Percentiles rank a stretch among this genome's conserved stretches.
These are phyloP conservation scores for Pseudonitzschia delicatissima DNA, from an alignment of 108 stramenopile genomes.

Conservation along the genomic window DNA sequence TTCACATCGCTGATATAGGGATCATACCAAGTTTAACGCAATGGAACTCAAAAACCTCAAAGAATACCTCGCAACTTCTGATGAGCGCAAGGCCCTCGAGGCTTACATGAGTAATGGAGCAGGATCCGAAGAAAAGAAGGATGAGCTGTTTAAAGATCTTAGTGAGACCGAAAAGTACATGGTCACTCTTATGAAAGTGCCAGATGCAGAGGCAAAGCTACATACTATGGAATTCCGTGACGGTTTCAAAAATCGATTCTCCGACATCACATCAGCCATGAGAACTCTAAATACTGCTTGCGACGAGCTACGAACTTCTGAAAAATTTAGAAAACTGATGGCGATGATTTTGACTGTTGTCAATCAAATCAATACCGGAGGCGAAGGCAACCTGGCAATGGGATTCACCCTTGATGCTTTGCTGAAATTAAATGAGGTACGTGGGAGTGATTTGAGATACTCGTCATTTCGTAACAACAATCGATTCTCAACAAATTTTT, in stretches of 20 bases:
- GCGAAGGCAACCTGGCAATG: slow-evolving; percentile 73
- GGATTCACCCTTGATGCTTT: slow-evolving; percentile 95
- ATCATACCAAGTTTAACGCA: slow-evolving; percentile 62
- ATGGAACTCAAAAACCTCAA: slow-evolving; percentile 74
- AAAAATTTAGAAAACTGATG: slow-evolving; percentile 79
- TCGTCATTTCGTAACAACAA: not conserved
- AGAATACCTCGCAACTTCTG: slow-evolving; percentile 74
- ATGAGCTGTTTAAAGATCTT: slow-evolving; percentile 49
- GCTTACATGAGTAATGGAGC: slow-evolving; percentile 60
- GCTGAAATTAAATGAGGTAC: slow-evolving; percentile 90
- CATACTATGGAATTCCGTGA: slow-evolving; percentile 81
- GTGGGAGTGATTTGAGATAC: slow-evolving; percentile 34
- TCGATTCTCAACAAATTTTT: not conserved
- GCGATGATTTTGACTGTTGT: slow-evolving; percentile 89
- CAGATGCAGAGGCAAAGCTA: slow-evolving; percentile 63
- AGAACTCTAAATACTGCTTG: slow-evolving; percentile 70
- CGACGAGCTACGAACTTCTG: slow-evolving; percentile 72
- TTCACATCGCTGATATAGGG: slow-evolving; percentile 50
- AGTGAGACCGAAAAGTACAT: slow-evolving; percentile 85
- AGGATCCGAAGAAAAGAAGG: slow-evolving; percentile 33
- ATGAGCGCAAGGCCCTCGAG: slow-evolving; percentile 58
- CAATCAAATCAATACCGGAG: slow-evolving; percentile 91
- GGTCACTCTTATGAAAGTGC: slow-evolving; percentile 70
- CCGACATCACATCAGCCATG: slow-evolving; percentile 59
- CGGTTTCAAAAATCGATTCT: slow-evolving; percentile 67